phyloP scores from a whole-genome alignment of 2,329 filamentous ascomycete species.

The Penicillium sp. region DNA sequence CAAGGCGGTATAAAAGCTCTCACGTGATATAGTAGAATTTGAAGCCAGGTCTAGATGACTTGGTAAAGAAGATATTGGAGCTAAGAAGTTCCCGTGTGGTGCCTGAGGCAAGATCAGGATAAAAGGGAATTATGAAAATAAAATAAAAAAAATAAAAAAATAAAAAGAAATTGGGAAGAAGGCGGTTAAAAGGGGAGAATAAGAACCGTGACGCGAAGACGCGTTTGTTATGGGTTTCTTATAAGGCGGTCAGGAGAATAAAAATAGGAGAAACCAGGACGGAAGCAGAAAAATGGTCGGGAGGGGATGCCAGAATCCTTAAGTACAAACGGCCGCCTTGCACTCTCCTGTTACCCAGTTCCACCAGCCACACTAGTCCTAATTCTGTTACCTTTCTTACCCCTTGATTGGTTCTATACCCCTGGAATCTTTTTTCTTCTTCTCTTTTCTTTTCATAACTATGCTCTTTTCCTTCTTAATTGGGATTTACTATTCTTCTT shows the following conservation, averaged over 20 bases:
- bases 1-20: conserved; percentile 34
- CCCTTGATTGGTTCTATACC: conserved; percentile 16
- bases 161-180: conserved; percentile 12
- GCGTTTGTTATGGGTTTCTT: conserved; percentile 17
- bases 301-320: conserved; percentile 28
- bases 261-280: conserved; percentile 21
- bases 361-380: conserved; percentile 21
- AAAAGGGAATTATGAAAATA: conserved; percentile 9
- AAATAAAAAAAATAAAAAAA: conserved; percentile 15
- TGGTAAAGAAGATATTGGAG: neutral
- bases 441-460: neutral
- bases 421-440: conserved; percentile 12
- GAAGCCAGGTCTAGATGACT: conserved; percentile 4
- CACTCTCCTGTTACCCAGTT: conserved; percentile 16
- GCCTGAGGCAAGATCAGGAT: conserved; percentile 11
- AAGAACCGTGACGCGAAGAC: conserved; percentile 14
- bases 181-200: conserved; percentile 7
- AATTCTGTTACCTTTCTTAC: conserved; percentile 12
- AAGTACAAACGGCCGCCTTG: conserved; percentile 24
- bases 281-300: conserved; percentile 23
- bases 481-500: neutral
- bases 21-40: conserved; percentile 35
- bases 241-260: conserved; percentile 11
- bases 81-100: neutral
- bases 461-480: neutral